Percentiles rank a stretch among this genome's conserved stretches.
Evolutionary conservation across 1,284 basidiomycete species (phyloP).

Genomic region (Pseudozyma pruni): DNA sequence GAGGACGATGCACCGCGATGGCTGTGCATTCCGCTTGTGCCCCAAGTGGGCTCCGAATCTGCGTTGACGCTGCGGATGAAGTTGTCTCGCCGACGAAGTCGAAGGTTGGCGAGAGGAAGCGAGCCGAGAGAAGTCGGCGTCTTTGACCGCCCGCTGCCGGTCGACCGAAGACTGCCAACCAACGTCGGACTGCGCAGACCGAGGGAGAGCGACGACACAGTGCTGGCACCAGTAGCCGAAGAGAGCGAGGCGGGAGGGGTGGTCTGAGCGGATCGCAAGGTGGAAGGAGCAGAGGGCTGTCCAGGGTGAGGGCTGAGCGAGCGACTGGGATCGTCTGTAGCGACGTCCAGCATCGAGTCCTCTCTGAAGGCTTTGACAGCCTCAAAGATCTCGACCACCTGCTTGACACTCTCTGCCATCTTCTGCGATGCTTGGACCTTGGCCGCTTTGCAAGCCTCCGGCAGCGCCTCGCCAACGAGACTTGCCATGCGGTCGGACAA

Average conservation of each 20-base stretch:
- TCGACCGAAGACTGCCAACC: not conserved
- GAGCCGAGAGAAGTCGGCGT: slow-evolving; percentile 10
- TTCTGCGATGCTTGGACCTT: slow-evolving; percentile 28
- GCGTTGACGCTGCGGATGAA: slow-evolving; percentile 21
- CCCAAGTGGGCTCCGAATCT: slow-evolving; percentile 23
- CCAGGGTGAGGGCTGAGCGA: slow-evolving; percentile 4
- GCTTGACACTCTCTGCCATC: slow-evolving; percentile 20
- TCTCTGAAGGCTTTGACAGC: slow-evolving; percentile 24
- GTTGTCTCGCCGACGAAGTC: slow-evolving; percentile 24
- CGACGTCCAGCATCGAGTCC: slow-evolving; percentile 20
- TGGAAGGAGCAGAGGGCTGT: not conserved
- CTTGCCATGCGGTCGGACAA: slow-evolving; percentile 12
- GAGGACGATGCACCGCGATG: slow-evolving; percentile 12
- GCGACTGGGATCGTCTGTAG: not conserved
- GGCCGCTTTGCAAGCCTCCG: slow-evolving; percentile 2
- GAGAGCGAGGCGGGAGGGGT: not conserved
- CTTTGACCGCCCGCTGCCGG: not conserved
- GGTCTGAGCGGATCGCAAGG: not conserved
- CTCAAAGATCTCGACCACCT: slow-evolving; percentile 25
- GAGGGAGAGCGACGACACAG: not conserved
- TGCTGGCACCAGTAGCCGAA: not conserved
- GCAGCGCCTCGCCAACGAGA: slow-evolving; percentile 13
- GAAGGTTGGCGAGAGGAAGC: slow-evolving; percentile 15
- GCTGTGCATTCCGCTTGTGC: not conserved
- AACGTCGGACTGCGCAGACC: slow-evolving; percentile 1